These are phyloP conservation scores for Dimocarpus longan DNA, from an alignment of 345 rosid genomes.

Conservation along the genomic window DNA sequence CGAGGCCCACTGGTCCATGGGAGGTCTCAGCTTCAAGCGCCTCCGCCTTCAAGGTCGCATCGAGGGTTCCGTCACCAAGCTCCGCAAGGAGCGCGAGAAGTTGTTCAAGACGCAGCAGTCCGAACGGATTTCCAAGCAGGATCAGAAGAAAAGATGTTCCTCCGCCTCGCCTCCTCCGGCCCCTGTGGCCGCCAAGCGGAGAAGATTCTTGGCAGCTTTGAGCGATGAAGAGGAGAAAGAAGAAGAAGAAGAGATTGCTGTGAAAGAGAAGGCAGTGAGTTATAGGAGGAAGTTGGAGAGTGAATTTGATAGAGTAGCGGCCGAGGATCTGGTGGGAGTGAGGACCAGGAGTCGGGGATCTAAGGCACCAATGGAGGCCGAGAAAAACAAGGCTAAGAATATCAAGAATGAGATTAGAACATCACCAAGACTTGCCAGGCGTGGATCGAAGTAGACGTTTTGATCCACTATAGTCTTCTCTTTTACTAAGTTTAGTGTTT, in stretches of 20 bases:
- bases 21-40: conserved; percentile 81
- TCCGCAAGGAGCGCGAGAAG: conserved; percentile 55
- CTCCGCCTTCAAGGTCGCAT: conserved; percentile 91
- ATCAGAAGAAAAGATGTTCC: conserved; percentile 21
- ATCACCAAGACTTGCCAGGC: conserved; percentile 67
- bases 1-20: conserved; percentile 99
- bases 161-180: conserved; percentile 67
- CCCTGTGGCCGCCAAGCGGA: conserved; percentile 56
- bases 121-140: neutral
- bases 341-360: conserved; percentile 12
- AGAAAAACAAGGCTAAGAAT: conserved; percentile 11
- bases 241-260: conserved; percentile 13
- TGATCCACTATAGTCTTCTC: neutral
- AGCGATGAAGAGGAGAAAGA: conserved; percentile 41
- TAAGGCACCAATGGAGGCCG: conserved; percentile 21
- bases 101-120: conserved; percentile 12
- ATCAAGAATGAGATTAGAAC: conserved; percentile 34
- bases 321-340: conserved; percentile 18
- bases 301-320: conserved; percentile 76
- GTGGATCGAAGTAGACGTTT: conserved; percentile 8
- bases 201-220: conserved; percentile 46
- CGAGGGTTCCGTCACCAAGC: conserved; percentile 67
- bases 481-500: neutral
- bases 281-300: conserved; percentile 44
- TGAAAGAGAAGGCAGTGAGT: conserved; percentile 11